These are phyloP conservation scores for Mollisia scopiformis DNA, from an alignment of 2,329 filamentous ascomycete genomes.

Conservation along the genomic window DNA sequence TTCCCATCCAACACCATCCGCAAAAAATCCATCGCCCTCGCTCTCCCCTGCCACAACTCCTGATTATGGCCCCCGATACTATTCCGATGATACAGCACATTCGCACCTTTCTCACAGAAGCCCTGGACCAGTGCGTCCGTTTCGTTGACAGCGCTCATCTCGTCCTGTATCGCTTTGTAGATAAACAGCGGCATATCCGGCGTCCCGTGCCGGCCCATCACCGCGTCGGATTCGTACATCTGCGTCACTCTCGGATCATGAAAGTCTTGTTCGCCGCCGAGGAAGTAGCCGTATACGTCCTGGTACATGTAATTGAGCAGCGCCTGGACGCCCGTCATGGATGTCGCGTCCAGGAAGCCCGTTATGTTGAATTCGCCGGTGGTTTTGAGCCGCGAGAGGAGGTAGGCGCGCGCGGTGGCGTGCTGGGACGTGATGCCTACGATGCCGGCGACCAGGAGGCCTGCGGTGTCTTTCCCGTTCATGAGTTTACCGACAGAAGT, in stretches of 20 bases:
- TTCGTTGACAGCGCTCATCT: slow-evolving; percentile 45
- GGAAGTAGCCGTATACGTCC: slow-evolving; percentile 47
- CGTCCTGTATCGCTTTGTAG: slow-evolving; percentile 53
- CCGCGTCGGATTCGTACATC: slow-evolving; percentile 9
- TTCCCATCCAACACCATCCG: slow-evolving; percentile 11
- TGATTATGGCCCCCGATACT: slow-evolving; percentile 43
- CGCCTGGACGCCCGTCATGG: slow-evolving; percentile 34
- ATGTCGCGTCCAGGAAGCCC: slow-evolving; percentile 35
- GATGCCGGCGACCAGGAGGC: slow-evolving; percentile 19
- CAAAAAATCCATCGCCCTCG: slow-evolving; percentile 37
- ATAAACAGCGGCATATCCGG: slow-evolving; percentile 52
- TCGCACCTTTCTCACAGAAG: slow-evolving; percentile 45
- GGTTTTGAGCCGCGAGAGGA: slow-evolving; percentile 16
- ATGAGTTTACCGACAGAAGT: slow-evolving; percentile 10
- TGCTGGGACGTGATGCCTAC: slow-evolving; percentile 19
- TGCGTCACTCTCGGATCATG: slow-evolving; percentile 6
- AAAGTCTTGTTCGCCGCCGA: slow-evolving; percentile 36
- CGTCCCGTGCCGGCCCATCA: slow-evolving; percentile 39
- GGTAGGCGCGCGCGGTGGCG: slow-evolving; percentile 7
- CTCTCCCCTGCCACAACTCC: slow-evolving; percentile 39
- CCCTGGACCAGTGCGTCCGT: slow-evolving; percentile 46
- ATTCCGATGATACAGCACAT: slow-evolving; percentile 49
- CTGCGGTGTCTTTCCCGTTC: slow-evolving; percentile 26
- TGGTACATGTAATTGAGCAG: slow-evolving; percentile 36
- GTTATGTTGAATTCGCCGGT: slow-evolving; percentile 37